Base-by-base conservation (phyloP, 352 stramenopile species). In the Pythium sukuiense region DNA sequence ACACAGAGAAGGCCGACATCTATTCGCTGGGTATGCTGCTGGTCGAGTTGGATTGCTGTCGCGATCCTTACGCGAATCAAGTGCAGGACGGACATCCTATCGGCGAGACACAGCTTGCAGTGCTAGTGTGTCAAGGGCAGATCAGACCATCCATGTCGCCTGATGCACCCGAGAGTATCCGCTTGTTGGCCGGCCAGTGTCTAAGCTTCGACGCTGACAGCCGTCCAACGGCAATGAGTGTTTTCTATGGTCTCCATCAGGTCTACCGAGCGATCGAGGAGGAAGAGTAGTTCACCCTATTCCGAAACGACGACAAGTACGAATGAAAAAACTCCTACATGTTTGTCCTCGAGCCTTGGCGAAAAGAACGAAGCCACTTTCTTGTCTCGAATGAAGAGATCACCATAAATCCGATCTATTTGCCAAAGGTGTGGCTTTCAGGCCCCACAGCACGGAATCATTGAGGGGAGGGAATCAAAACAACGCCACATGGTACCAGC, bases 1-100 rank as follows among this genome's bases (percentile, higher is more conserved):
- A 77, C 67, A 70, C 59, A 5, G 67, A 73, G 46, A 75, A 72
- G 62, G 71, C 67, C 6, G 71, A 77, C 45, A 74, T 77, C 20
- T 77, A 77, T 49, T 75, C 67, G 52, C 64, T 77, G 18, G 71
- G 71, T 4, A 63, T 77, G 30, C 27, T 77, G 32, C 53, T 77
- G 24, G 65, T 71, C 6, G 71, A 41, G 33, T 7, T 74, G 48
- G 67, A 74, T 43, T 63, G 50, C 13, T 48, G 59, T 29, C 32
- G 18, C 18, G 30, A 59, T 30, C 59, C 59, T 6, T 67, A 59
- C 16, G 66, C 61, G 43, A 58, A 52, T 20, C 57, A 57, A 14
- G 56, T 71, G 20, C 33, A 39, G 33, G 33, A 39, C 13, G 33
- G 33, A 39, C 33, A 39, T 14, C 33, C 33, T 39, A 39, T 39